Evolutionary conservation across 768 basidiomycete species (phyloP).

Genomic region (Trametes cingulata): DNA sequence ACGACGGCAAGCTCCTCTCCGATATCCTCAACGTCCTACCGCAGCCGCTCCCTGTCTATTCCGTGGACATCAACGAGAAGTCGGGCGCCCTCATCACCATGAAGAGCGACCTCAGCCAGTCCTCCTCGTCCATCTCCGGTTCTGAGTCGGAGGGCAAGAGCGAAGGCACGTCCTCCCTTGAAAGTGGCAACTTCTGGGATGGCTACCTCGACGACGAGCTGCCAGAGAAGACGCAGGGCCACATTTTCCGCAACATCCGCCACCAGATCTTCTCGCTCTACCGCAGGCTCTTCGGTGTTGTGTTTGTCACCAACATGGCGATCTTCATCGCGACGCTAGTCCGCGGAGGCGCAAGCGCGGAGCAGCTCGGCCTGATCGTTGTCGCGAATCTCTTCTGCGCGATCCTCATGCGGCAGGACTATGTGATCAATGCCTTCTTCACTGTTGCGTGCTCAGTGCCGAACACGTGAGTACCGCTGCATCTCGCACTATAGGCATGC

Average conservation of each 20-base stretch:
- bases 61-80: slow-evolving; percentile 34
- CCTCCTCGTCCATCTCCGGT: slow-evolving; percentile 22
- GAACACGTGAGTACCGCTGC: slow-evolving; percentile 39
- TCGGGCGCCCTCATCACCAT: slow-evolving; percentile 20
- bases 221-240: slow-evolving; percentile 53
- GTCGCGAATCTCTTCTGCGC: slow-evolving; percentile 45
- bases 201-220: slow-evolving; percentile 52
- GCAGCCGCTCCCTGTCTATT: slow-evolving; percentile 32
- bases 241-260: slow-evolving; percentile 51
- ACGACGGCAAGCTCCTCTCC: slow-evolving; percentile 24
- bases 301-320: slow-evolving; percentile 52
- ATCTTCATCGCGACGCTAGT: slow-evolving; percentile 43
- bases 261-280: slow-evolving; percentile 58
- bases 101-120: background rate
- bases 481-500: background rate
- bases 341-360: slow-evolving; percentile 30
- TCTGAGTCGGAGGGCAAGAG: slow-evolving; percentile 29
- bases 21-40: slow-evolving; percentile 23
- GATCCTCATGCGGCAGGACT: slow-evolving; percentile 50
- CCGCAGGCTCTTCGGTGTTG: slow-evolving; percentile 53
- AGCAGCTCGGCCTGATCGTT: slow-evolving; percentile 39
- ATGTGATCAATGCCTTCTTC: slow-evolving; percentile 61
- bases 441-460: slow-evolving; percentile 52
- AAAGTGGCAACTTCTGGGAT: slow-evolving; percentile 42
- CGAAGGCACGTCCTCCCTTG: slow-evolving; percentile 27